These are phyloP conservation scores for Penicillium lividum DNA, from an alignment of 495 filamentous ascomycete genomes.

Conservation along the genomic window DNA sequence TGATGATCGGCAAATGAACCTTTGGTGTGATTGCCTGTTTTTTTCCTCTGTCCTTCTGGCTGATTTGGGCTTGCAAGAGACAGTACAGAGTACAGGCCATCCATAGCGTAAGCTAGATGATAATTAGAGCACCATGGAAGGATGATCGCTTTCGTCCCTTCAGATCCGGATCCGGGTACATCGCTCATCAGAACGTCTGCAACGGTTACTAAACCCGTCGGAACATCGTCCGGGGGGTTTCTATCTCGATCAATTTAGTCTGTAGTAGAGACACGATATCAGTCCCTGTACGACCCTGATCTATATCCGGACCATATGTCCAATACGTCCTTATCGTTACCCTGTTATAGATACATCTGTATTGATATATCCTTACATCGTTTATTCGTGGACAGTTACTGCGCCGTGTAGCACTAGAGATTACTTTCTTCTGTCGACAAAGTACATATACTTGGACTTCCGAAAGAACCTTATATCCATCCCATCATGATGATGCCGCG, in stretches of 20 bases:
- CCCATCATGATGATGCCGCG: constrained; percentile 20
- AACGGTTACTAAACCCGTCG: constrained; percentile 12
- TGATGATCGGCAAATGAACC: constrained; percentile 12
- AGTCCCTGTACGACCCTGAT: neutral
- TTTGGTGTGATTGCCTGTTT: neutral
- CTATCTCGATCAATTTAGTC: neutral
- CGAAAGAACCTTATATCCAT: neutral
- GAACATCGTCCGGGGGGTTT: constrained; percentile 10
- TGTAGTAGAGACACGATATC: neutral
- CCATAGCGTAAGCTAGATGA: neutral
- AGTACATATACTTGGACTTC: neutral
- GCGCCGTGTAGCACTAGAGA: neutral
- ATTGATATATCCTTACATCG: neutral
- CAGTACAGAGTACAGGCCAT: neutral
- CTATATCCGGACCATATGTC: neutral
- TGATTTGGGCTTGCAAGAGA: neutral
- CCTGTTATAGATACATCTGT: neutral
- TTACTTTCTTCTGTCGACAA: neutral
- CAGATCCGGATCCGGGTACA: constrained; percentile 11
- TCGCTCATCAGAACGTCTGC: constrained; percentile 1
- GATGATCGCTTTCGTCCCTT: constrained; percentile 13
- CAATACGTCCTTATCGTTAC: neutral
- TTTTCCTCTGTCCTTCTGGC: neutral
- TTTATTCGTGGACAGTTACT: neutral
- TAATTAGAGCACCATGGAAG: neutral